Conservation (phyloP, 257 asterid species). For the Jacaranda mimosifolia region DNA sequence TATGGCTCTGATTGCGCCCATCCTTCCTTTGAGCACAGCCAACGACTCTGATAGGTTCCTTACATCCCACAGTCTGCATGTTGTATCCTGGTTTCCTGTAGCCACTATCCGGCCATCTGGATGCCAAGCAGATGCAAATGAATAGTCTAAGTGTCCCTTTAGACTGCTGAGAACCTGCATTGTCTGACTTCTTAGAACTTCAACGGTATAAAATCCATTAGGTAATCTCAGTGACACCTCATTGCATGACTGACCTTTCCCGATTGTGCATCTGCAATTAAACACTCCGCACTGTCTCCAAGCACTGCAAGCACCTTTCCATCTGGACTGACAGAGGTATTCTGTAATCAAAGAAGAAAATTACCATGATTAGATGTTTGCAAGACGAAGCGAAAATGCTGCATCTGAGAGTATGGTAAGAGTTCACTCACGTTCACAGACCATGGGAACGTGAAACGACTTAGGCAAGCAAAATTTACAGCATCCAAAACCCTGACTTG, state of each 20-base stretch:
- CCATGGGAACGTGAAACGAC: slow-evolving; percentile 79
- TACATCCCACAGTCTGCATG: slow-evolving; percentile 87
- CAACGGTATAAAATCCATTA: neutral
- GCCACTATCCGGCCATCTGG: slow-evolving; percentile 79
- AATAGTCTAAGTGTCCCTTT: slow-evolving; percentile 82
- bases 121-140: slow-evolving; percentile 92
- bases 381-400: neutral
- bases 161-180: slow-evolving; percentile 60
- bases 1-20: slow-evolving; percentile 81
- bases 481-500: slow-evolving; percentile 78
- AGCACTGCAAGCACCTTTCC: slow-evolving; percentile 75
- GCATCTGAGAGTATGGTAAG: neutral
- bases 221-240: neutral
- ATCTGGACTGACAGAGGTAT: slow-evolving; percentile 71
- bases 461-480: slow-evolving; percentile 55
- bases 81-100: slow-evolving; percentile 88
- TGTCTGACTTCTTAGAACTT: neutral
- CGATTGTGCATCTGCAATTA: slow-evolving; percentile 64
- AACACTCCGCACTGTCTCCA: slow-evolving; percentile 75
- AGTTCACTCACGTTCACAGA: slow-evolving; percentile 81
- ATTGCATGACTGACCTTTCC: slow-evolving; percentile 58
- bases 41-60: slow-evolving; percentile 73
- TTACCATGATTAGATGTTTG: neutral
- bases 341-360: slow-evolving; percentile 46
- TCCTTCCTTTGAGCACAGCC: slow-evolving; percentile 70